Conservation (phyloP, 805 yeast species). For the Candida chilensis region DNA sequence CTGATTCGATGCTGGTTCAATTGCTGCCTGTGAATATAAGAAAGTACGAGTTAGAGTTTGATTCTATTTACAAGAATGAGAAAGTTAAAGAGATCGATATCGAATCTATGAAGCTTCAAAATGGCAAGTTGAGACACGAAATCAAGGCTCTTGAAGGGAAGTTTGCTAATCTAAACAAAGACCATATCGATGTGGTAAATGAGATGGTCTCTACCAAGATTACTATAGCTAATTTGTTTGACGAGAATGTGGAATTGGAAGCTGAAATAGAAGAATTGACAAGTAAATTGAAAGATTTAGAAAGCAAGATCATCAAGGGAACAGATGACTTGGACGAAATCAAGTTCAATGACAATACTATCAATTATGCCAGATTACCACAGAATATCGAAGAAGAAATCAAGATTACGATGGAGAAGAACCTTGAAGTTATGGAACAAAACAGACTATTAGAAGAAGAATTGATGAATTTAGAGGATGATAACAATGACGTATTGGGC, state of each 20-base stretch:
- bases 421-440: constrained; percentile 56
- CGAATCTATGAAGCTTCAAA: constrained; percentile 47
- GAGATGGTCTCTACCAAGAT: constrained; percentile 78
- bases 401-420: constrained; percentile 50
- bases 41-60: constrained; percentile 67
- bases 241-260: constrained; percentile 46
- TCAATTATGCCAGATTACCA: constrained; percentile 16
- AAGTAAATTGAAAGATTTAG: constrained; percentile 23
- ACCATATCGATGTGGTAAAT: constrained; percentile 82
- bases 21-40: constrained; percentile 65
- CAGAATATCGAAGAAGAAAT: constrained; percentile 37
- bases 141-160: constrained; percentile 66
- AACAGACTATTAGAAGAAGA: constrained; percentile 50
- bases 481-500: constrained; percentile 9
- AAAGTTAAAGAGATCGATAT: constrained; percentile 55
- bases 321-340: constrained; percentile 1
- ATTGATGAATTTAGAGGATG: constrained; percentile 27
- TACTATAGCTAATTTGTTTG: constrained; percentile 61
- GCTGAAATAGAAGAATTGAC: constrained; percentile 38
- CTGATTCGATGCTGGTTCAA: constrained; percentile 67
- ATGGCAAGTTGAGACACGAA: constrained; percentile 66
- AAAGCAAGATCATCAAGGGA: constrained; percentile 15
- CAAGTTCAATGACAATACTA: constrained; percentile 10
- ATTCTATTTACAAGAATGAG: constrained; percentile 62
- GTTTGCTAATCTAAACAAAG: constrained; percentile 61